These are phyloP conservation scores for Pseudopyricularia cyperi DNA, from an alignment of 2,329 filamentous ascomycete species.

Conservation along the genomic window DNA sequence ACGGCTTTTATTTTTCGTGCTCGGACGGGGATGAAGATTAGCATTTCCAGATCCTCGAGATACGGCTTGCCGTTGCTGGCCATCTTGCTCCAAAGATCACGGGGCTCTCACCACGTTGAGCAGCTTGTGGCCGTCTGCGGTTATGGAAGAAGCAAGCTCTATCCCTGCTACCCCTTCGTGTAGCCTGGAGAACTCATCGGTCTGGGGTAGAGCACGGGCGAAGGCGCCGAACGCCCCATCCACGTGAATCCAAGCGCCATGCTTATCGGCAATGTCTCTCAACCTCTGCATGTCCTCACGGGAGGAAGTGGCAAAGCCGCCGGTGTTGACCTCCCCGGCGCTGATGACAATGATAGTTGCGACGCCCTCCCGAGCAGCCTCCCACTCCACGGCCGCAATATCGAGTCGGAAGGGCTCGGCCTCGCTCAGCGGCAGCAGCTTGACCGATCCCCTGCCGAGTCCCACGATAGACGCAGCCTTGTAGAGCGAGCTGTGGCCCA, in stretches of 20 bases:
- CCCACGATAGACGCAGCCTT: conserved; percentile 79
- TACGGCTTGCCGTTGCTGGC: too few relatives aligned
- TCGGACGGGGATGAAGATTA: too few relatives aligned
- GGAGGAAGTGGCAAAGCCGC: conserved; percentile 55
- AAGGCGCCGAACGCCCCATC: conserved; percentile 88
- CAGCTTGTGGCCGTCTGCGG: conserved; percentile 80
- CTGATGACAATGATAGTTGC: conserved; percentile 73
- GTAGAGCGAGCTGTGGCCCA: conserved; percentile 69
- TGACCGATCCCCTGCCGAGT: conserved; percentile 57
- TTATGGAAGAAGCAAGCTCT: conserved; percentile 76
- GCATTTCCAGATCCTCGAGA: too few relatives aligned
- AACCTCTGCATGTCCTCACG: conserved; percentile 47
- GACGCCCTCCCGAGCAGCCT: conserved; percentile 34
- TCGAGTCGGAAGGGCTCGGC: conserved; percentile 58
- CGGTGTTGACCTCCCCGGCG: conserved; percentile 83
- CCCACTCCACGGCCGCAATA: conserved; percentile 47
- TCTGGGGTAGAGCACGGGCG: conserved; percentile 48
- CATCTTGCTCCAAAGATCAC: too few relatives aligned
- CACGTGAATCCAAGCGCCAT: conserved; percentile 77
- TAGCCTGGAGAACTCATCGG: conserved; percentile 39
- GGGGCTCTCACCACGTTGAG: conserved; percentile 59
- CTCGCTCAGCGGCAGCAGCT: conserved; percentile 37
- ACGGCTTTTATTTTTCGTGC: conserved; percentile 56
- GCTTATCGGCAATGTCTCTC: conserved; percentile 55
- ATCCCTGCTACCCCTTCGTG: conserved; percentile 46